Conservation (phyloP, 2,329 filamentous ascomycete genomes). For the Ceratocystis ficicola region DNA sequence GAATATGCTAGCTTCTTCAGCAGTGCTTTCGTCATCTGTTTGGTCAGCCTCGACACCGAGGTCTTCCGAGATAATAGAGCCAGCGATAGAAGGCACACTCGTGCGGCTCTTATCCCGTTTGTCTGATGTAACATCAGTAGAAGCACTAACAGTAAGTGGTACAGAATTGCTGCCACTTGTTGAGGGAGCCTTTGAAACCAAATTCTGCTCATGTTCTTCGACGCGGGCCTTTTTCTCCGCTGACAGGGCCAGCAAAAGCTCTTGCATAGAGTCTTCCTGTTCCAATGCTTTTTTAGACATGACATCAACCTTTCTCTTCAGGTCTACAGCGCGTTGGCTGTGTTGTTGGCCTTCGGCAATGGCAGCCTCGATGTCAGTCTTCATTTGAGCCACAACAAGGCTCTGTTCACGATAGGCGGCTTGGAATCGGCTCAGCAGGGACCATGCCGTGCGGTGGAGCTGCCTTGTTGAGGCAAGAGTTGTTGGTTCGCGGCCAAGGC, state of each 20-base stretch:
- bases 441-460: constrained; percentile 36
- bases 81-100: constrained; percentile 22
- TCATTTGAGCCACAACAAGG: constrained; percentile 38
- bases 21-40: constrained; percentile 40
- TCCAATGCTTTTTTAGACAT: constrained; percentile 44
- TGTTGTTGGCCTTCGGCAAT: constrained; percentile 45
- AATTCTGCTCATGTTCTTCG: constrained; percentile 29
- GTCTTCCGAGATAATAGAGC: constrained; percentile 40
- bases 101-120: constrained; percentile 10
- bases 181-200: background rate
- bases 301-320: constrained; percentile 49
- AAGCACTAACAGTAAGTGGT: background rate
- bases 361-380: constrained; percentile 42
- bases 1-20: constrained; percentile 45
- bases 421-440: constrained; percentile 45
- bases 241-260: constrained; percentile 40
- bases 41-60: constrained; percentile 43
- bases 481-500: constrained; percentile 31
- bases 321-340: constrained; percentile 39
- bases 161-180: background rate
- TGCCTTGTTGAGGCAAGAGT: constrained; percentile 20
- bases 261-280: constrained; percentile 41
- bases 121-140: background rate
- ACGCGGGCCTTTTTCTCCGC: constrained; percentile 39
- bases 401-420: constrained; percentile 45